phyloP scores from a whole-genome alignment of 768 basidiomycete genomes.

The Wakefieldia striispora region DNA sequence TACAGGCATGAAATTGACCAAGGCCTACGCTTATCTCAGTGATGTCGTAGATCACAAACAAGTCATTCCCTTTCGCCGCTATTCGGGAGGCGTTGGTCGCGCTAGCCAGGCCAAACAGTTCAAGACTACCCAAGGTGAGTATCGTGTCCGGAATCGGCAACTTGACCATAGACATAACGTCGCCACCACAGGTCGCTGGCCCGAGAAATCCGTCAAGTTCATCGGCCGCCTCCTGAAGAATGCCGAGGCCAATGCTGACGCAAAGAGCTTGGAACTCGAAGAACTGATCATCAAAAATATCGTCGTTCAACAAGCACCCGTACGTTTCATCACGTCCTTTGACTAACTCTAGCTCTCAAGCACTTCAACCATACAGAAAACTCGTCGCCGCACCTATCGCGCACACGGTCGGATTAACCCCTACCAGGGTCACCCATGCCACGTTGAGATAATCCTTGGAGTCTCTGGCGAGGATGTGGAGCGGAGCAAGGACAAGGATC shows the following conservation, averaged over 20 bases:
- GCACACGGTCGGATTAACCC: conserved; percentile 98
- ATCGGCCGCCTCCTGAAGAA: conserved; percentile 95
- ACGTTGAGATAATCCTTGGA: conserved; percentile 91
- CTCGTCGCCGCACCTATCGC: conserved; percentile 98
- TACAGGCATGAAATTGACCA: conserved; percentile 85
- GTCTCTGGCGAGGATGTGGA: conserved; percentile 82
- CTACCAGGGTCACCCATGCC: conserved; percentile 97
- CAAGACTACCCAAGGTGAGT: conserved; percentile 91
- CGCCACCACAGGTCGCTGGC: conserved; percentile 85
- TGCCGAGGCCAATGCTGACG: conserved; percentile 98
- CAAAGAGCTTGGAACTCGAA: conserved; percentile 92
- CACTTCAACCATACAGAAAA: conserved; percentile 61
- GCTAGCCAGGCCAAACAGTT: conserved; percentile 95
- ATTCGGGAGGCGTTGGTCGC: conserved; percentile 92
- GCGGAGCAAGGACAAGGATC: conserved; percentile 83
- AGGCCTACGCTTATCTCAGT: conserved; percentile 92
- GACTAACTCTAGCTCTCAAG: conserved; percentile 1
- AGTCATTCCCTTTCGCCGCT: conserved; percentile 94
- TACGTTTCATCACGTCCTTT: conserved; percentile 40
- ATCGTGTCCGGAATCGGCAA: not conserved
- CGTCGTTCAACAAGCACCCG: conserved; percentile 97
- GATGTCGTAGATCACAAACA: conserved; percentile 97
- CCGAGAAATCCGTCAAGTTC: conserved; percentile 97
- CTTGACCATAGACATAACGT: not conserved
- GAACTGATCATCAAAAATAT: conserved; percentile 95